phyloP scores from a whole-genome alignment of 257 asterid species.

The Voacanga thouarsii region DNA sequence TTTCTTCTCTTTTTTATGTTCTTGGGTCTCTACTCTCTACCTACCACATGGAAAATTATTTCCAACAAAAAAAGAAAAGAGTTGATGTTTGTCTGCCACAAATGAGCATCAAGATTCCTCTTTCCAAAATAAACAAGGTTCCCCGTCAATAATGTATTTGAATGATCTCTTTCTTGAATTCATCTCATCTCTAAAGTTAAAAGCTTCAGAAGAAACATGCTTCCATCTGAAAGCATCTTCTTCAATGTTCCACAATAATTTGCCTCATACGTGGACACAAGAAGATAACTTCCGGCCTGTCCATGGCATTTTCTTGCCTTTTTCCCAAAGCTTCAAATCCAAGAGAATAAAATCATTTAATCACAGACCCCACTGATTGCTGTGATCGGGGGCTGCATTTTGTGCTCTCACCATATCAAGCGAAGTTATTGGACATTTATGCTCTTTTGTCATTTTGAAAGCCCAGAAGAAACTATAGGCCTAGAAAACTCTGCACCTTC shows the following conservation, averaged over 20 bases:
- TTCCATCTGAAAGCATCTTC: constrained; percentile 4
- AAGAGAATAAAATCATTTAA: background rate
- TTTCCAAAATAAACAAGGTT: constrained; percentile 27
- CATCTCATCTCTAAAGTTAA: background rate
- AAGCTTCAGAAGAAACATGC: background rate
- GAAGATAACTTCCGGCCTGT: background rate
- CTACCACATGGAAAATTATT: constrained; percentile 50
- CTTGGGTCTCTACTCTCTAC: constrained; percentile 42
- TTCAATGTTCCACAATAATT: constrained; percentile 15
- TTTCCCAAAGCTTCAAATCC: background rate
- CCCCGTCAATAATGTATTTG: constrained; percentile 23
- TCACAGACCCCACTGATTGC: constrained; percentile 8
- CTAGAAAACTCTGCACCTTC: background rate
- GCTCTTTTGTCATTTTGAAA: background rate
- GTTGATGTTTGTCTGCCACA: constrained; percentile 77
- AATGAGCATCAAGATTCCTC: constrained; percentile 62
- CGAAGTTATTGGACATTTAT: background rate
- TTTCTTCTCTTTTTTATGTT: constrained; percentile 17
- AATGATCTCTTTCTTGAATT: constrained; percentile 24
- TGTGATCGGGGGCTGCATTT: background rate
- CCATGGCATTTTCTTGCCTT: background rate
- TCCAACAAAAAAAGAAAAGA: constrained; percentile 29
- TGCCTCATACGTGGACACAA: constrained; percentile 6
- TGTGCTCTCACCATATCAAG: background rate
- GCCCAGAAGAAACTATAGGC: background rate